Evolutionary conservation across 2,329 filamentous ascomycete species (phyloP).

Genomic region (Aureobasidium sp.): DNA sequence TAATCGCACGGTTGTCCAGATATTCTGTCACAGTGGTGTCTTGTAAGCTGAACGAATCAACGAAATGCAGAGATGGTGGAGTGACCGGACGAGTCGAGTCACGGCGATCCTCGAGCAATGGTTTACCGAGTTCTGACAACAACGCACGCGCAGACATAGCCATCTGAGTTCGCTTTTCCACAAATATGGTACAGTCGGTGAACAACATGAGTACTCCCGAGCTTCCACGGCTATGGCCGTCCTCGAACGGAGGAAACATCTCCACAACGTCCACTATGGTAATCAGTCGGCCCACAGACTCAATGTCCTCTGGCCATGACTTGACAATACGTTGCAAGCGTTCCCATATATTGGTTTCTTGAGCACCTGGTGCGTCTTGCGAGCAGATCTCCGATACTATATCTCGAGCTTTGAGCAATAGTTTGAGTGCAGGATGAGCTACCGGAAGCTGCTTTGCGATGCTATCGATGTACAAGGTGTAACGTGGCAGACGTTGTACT

Average conservation of each 20-base stretch:
- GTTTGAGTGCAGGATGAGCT: conserved; percentile 74
- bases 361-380: conserved; percentile 64
- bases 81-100: conserved; percentile 36
- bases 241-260: conserved; percentile 62
- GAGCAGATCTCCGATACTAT: conserved; percentile 96
- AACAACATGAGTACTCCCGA: conserved; percentile 75
- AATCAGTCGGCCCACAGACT: conserved; percentile 62
- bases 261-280: conserved; percentile 75
- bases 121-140: conserved; percentile 77
- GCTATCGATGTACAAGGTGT: conserved; percentile 93
- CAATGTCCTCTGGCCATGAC: conserved; percentile 64
- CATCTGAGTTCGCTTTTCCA: conserved; percentile 61
- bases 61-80: conserved; percentile 67
- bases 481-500: conserved; percentile 86
- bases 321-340: conserved; percentile 70
- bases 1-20: conserved; percentile 16
- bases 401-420: conserved; percentile 81
- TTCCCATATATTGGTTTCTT: conserved; percentile 66
- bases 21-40: conserved; percentile 16
- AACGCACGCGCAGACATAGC: conserved; percentile 68
- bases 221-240: conserved; percentile 37
- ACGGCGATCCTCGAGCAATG: conserved; percentile 47
- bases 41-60: conserved; percentile 17
- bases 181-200: conserved; percentile 68
- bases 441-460: conserved; percentile 81